phyloP scores from a whole-genome alignment of 1,139 yeast genomes.

The Yamadazyma taylorii region DNA sequence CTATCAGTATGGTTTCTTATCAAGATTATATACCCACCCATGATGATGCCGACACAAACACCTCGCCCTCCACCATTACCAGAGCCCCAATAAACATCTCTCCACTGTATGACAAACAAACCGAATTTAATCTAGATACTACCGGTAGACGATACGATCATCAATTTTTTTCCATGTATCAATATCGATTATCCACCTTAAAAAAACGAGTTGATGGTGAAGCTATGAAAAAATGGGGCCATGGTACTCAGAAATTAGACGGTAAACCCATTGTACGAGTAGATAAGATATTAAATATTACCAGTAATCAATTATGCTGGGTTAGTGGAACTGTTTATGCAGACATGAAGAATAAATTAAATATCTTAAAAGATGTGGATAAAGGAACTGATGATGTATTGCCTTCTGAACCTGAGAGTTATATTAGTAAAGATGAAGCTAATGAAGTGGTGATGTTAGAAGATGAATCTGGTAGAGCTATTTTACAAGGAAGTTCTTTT shows the following conservation, averaged over 20 bases:
- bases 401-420: constrained; percentile 35
- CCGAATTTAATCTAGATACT: constrained; percentile 19
- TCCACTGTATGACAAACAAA: constrained; percentile 16
- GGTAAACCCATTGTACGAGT: constrained; percentile 37
- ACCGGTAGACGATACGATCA: constrained; percentile 54
- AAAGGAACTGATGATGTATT: constrained; percentile 54
- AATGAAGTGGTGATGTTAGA: constrained; percentile 69
- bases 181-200: constrained; percentile 55
- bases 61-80: background rate
- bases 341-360: constrained; percentile 82
- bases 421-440: constrained; percentile 22
- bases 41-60: background rate
- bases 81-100: background rate
- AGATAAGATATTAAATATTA: constrained; percentile 76
- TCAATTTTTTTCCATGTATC: constrained; percentile 78
- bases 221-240: constrained; percentile 45
- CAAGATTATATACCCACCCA: constrained; percentile 9
- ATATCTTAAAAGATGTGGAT: constrained; percentile 79
- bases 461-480: constrained; percentile 90
- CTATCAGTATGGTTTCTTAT: constrained; percentile 5
- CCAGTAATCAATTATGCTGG: constrained; percentile 73
- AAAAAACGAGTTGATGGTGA: constrained; percentile 54
- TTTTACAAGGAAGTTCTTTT: constrained; percentile 65
- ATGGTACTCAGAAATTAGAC: constrained; percentile 41
- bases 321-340: constrained; percentile 87